Evolutionary conservation across 768 basidiomycete genomes (phyloP).

Genomic region (Termitomyces titanicus): DNA sequence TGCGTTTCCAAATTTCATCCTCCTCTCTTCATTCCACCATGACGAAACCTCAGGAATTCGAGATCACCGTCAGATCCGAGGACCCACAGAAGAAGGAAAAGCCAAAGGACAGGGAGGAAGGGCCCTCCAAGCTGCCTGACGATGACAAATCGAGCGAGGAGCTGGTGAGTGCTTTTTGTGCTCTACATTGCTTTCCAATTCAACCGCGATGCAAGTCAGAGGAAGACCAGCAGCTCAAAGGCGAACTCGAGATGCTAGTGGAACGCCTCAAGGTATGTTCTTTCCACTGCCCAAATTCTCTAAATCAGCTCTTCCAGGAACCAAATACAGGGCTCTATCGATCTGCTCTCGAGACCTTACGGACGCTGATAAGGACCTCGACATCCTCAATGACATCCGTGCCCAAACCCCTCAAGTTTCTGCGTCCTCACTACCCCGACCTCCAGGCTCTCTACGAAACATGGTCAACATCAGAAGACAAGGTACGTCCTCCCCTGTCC

Average conservation of each 20-base stretch:
- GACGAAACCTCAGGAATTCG: conserved; percentile 55
- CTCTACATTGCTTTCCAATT: background rate
- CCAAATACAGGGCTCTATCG: conserved; percentile 78
- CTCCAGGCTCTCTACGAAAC: conserved; percentile 81
- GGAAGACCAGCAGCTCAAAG: conserved; percentile 90
- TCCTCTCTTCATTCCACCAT: conserved; percentile 27
- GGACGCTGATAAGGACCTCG: conserved; percentile 91
- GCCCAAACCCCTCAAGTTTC: conserved; percentile 97
- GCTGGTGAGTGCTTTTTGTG: conserved; percentile 53
- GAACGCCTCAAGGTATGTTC: conserved; percentile 81
- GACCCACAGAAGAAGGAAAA: conserved; percentile 72
- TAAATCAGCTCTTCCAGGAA: conserved; percentile 55
- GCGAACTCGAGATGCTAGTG: conserved; percentile 94
- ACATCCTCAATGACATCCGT: conserved; percentile 99
- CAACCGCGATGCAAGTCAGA: conserved; percentile 61
- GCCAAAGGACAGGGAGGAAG: conserved; percentile 49
- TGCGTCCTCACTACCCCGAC: conserved; percentile 89
- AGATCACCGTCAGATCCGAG: conserved; percentile 64
- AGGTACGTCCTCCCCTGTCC: conserved; percentile 36
- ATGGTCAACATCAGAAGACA: conserved; percentile 76
- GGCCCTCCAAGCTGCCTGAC: conserved; percentile 47
- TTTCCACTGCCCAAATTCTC: background rate
- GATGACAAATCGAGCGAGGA: conserved; percentile 53
- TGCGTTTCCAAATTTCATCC: conserved; percentile 17
- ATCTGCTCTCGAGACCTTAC: conserved; percentile 89